Conservation (phyloP, 257 asterid genomes). For the Solanum pinnatisectum region DNA sequence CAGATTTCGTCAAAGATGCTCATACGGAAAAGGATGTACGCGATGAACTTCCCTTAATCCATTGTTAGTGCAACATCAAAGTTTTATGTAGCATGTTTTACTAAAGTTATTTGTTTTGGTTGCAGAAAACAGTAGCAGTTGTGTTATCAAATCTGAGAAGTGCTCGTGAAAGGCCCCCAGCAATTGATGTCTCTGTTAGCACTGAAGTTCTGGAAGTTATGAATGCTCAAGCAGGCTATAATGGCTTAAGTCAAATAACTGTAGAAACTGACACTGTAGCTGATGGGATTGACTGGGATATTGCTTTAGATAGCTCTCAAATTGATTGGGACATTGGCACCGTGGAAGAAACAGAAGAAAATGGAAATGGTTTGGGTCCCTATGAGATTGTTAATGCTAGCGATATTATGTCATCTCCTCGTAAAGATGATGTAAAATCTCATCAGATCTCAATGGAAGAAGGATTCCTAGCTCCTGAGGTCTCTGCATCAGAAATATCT, state of each 20-base stretch:
- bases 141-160: constrained; percentile 47
- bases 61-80: neutral
- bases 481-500: constrained; percentile 42
- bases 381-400: constrained; percentile 88
- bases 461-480: constrained; percentile 29
- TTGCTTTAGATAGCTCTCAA: constrained; percentile 68
- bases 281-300: constrained; percentile 81
- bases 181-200: constrained; percentile 43
- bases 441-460: constrained; percentile 25
- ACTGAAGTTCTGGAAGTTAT: constrained; percentile 38
- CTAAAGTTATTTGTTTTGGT: constrained; percentile 2
- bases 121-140: constrained; percentile 49
- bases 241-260: constrained; percentile 19
- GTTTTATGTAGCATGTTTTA: neutral
- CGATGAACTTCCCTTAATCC: neutral
- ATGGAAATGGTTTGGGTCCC: constrained; percentile 82
- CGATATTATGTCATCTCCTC: constrained; percentile 48
- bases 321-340: constrained; percentile 90
- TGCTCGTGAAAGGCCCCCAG: constrained; percentile 62
- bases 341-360: constrained; percentile 66
- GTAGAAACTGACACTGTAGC: constrained; percentile 28
- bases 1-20: constrained; percentile 68
- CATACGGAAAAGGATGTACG: constrained; percentile 77
- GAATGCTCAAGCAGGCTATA: constrained; percentile 22
- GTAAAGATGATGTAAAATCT: constrained; percentile 17